A percentile compares a stretch with the other conserved stretches of the same genome.
phyloP scores from a whole-genome alignment of 169 alveolate species.

The Cryptosporidium felis region DNA sequence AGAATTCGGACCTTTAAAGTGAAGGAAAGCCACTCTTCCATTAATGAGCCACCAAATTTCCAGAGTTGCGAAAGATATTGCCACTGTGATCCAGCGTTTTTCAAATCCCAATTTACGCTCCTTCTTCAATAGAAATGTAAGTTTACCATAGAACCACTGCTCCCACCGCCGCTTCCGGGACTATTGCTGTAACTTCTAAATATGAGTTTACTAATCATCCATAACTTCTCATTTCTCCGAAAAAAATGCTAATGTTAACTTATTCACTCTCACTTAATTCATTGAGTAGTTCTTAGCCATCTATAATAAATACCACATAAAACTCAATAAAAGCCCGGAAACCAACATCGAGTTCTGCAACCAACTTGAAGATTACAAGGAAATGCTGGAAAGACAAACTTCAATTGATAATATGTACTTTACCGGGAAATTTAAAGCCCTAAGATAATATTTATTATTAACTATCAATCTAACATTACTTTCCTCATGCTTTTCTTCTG shows the following conservation, averaged over 20 bases:
- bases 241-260: too few relatives aligned
- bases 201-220: too few relatives aligned
- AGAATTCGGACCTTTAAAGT: too few relatives aligned
- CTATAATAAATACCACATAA: neutral
- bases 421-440: conserved; percentile 2
- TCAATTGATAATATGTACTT: conserved; percentile 30
- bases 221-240: too few relatives aligned
- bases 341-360: neutral
- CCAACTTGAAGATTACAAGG: conserved; percentile 22
- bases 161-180: too few relatives aligned
- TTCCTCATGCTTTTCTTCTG: too few relatives aligned
- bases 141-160: too few relatives aligned
- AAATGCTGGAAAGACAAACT: conserved; percentile 41
- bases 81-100: neutral
- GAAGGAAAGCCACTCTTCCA: too few relatives aligned
- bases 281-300: conserved; percentile 11
- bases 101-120: conserved; percentile 25
- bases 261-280: too few relatives aligned
- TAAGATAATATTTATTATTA: neutral
- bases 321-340: neutral
- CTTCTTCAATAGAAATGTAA: conserved; percentile 57
- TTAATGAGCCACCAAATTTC: neutral
- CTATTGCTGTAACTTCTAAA: too few relatives aligned
- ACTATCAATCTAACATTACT: too few relatives aligned
- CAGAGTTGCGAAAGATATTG: conserved; percentile 8